These are phyloP conservation scores for Hypoxylon fuscum DNA, from an alignment of 495 filamentous ascomycete species.

Conservation along the genomic window DNA sequence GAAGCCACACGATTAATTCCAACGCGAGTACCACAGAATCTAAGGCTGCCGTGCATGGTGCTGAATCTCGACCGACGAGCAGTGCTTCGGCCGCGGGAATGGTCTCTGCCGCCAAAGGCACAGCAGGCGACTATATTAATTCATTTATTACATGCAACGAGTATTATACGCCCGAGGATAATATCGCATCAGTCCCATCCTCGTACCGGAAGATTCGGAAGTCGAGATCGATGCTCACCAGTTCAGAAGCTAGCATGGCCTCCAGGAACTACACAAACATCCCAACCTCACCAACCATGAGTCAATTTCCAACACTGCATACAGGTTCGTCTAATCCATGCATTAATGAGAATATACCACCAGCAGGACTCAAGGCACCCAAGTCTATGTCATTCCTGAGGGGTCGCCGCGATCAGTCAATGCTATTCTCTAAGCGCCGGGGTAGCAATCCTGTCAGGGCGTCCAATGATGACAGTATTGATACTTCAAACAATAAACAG, in stretches of 20 bases:
- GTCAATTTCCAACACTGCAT: slow-evolving; percentile 37
- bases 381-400: slow-evolving; percentile 73
- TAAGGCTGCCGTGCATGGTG: not conserved
- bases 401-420: slow-evolving; percentile 42
- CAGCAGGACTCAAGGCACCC: slow-evolving; percentile 46
- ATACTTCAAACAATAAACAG: slow-evolving; percentile 6
- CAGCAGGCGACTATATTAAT: slow-evolving; percentile 48
- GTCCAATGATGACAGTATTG: not conserved
- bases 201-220: slow-evolving; percentile 79
- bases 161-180: slow-evolving; percentile 65
- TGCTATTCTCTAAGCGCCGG: slow-evolving; percentile 28
- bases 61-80: slow-evolving; percentile 34
- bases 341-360: slow-evolving; percentile 6
- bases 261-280: slow-evolving; percentile 9
- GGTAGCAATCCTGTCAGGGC: slow-evolving; percentile 12
- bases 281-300: slow-evolving; percentile 42
- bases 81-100: slow-evolving; percentile 48
- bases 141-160: slow-evolving; percentile 52
- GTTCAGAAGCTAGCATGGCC: slow-evolving; percentile 48
- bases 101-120: slow-evolving; percentile 44
- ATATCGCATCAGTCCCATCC: slow-evolving; percentile 71
- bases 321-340: not conserved
- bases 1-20: not conserved
- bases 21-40: not conserved
- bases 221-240: slow-evolving; percentile 75